These are phyloP conservation scores for Psophocarpus tetragonolobus DNA, from an alignment of 306 rosid species.

Conservation along the genomic window DNA sequence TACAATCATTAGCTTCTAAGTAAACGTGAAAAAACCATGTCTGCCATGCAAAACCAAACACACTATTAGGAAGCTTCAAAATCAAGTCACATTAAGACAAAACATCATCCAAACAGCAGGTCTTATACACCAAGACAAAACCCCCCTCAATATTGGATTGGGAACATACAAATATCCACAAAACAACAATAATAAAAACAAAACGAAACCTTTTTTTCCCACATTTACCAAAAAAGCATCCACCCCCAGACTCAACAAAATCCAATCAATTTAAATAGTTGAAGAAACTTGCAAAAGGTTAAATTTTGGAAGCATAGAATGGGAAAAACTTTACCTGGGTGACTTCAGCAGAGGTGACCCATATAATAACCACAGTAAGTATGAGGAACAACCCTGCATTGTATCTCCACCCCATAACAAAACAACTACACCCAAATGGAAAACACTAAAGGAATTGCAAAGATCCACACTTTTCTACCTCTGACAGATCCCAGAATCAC, in stretches of 20 bases:
- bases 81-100: conserved; percentile 20
- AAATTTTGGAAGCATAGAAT: background rate
- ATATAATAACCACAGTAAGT: conserved; percentile 79
- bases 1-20: too few relatives aligned
- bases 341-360: conserved; percentile 97
- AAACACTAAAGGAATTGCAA: conserved; percentile 29
- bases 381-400: conserved; percentile 83
- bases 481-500: conserved; percentile 42
- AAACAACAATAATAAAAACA: background rate
- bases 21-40: too few relatives aligned
- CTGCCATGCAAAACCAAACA: too few relatives aligned
- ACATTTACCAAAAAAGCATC: conserved; percentile 7
- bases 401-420: conserved; percentile 75
- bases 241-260: background rate
- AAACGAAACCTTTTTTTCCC: background rate
- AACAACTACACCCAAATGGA: conserved; percentile 40
- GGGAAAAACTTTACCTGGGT: conserved; percentile 67
- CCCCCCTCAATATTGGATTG: too few relatives aligned
- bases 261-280: background rate
- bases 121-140: conserved; percentile 1
- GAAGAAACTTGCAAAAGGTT: background rate
- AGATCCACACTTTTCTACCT: conserved; percentile 37
- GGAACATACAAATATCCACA: background rate
- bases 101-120: background rate
- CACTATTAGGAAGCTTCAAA: conserved; percentile 15